phyloP scores from a whole-genome alignment of 192 early-diverging fungal genomes.

The Mycoemilia scoparia region DNA sequence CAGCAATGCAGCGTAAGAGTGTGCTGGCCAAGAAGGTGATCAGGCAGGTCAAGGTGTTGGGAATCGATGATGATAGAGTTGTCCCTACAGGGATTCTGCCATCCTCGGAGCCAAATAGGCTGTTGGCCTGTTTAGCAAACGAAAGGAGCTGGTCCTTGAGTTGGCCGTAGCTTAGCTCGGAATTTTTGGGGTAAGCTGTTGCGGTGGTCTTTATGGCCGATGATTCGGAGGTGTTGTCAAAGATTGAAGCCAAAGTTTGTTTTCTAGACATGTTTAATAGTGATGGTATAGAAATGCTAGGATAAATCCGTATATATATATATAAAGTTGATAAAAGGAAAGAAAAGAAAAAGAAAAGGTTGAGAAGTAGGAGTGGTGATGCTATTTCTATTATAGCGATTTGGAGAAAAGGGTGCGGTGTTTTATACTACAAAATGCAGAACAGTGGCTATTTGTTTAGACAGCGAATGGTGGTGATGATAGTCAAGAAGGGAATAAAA shows the following conservation, averaged over 20 bases:
- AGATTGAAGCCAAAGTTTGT: conserved; percentile 19
- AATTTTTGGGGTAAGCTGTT: conserved; percentile 11
- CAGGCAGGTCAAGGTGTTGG: conserved; percentile 49
- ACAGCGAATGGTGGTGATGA: too few relatives aligned
- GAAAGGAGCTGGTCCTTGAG: conserved; percentile 18
- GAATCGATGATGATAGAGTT: conserved; percentile 35
- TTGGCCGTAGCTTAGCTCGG: conserved; percentile 22
- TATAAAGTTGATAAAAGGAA: too few relatives aligned
- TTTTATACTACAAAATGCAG: too few relatives aligned
- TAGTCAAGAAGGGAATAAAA: too few relatives aligned
- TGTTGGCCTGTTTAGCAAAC: conserved; percentile 11
- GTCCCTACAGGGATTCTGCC: conserved; percentile 16
- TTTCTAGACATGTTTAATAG: conserved; percentile 3
- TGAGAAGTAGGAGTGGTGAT: too few relatives aligned
- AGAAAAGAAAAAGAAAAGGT: too few relatives aligned
- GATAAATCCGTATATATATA: too few relatives aligned
- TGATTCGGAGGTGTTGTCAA: conserved; percentile 5
- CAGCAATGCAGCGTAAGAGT: conserved; percentile 38
- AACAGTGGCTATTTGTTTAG: too few relatives aligned
- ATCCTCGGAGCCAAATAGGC: conserved; percentile 12
- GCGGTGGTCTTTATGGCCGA: conserved; percentile 23
- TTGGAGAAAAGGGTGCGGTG: too few relatives aligned
- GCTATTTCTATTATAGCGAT: too few relatives aligned
- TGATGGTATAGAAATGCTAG: too few relatives aligned
- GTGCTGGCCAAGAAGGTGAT: conserved; percentile 47